Evolutionary conservation across 106 monocot genomes (phyloP).

Genomic region (Narthecium ossifragum): DNA sequence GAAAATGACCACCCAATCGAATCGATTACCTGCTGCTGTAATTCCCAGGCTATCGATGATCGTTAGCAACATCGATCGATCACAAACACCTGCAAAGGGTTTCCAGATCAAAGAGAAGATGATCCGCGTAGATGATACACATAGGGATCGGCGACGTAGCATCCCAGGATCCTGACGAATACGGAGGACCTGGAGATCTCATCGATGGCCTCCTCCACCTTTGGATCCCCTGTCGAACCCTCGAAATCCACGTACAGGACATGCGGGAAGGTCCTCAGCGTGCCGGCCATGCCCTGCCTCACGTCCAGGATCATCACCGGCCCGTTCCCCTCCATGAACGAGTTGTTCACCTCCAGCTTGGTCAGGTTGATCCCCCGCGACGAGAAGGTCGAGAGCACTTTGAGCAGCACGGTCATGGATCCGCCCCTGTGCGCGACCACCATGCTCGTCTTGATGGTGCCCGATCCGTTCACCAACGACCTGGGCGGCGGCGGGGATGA

Average conservation of each 20-base stretch:
- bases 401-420: conserved; percentile 53
- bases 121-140: conserved; percentile 35
- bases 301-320: conserved; percentile 55
- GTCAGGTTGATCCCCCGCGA: conserved; percentile 41
- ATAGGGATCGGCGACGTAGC: conserved; percentile 46
- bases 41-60: background rate
- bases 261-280: conserved; percentile 47
- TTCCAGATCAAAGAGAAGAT: background rate
- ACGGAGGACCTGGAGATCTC: conserved; percentile 46
- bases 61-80: background rate
- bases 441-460: conserved; percentile 43
- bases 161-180: conserved; percentile 48
- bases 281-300: conserved; percentile 20
- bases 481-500: background rate
- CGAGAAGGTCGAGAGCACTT: conserved; percentile 59
- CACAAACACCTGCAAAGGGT: background rate
- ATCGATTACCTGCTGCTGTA: no score
- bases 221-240: conserved; percentile 36
- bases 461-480: background rate
- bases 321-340: conserved; percentile 17
- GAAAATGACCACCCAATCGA: no score
- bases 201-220: conserved; percentile 36
- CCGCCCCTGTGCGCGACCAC: conserved; percentile 52
- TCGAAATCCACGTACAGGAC: conserved; percentile 63
- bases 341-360: conserved; percentile 63